phyloP scores from a whole-genome alignment of 2,329 filamentous ascomycete genomes.

The Westerdykella aurantiaca region DNA sequence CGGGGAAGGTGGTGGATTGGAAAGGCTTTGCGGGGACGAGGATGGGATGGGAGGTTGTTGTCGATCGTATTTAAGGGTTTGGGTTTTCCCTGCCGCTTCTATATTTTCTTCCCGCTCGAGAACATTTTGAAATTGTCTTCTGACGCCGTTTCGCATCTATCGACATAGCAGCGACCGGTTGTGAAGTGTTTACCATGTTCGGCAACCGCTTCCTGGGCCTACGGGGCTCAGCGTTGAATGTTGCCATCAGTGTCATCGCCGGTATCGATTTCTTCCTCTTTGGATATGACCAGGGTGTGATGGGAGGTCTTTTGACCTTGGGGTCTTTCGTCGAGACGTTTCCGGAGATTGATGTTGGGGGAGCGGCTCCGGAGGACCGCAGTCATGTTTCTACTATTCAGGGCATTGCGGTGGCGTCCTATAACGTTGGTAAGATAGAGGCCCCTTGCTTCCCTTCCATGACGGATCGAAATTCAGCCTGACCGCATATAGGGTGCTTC shows the following conservation, averaged over 20 bases:
- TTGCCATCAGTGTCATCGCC: constrained; percentile 59
- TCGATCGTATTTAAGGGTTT: no score
- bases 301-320: constrained; percentile 61
- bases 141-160: no score
- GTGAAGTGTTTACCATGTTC: constrained; percentile 1
- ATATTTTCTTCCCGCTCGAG: no score
- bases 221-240: constrained; percentile 54
- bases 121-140: no score
- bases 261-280: constrained; percentile 59
- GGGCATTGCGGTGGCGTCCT: constrained; percentile 12
- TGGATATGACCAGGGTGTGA: constrained; percentile 62
- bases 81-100: no score
- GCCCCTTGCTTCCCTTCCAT: not conserved
- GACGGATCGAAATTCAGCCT: no score
- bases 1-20: no score
- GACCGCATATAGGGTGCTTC: not conserved
- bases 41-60: no score
- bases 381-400: constrained; percentile 28
- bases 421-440: constrained; percentile 6
- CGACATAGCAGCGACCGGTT: no score
- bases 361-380: constrained; percentile 9
- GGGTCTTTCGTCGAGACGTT: constrained; percentile 47
- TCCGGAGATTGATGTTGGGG: constrained; percentile 25
- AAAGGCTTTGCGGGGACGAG: no score
- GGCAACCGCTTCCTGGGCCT: constrained; percentile 52